These are phyloP conservation scores for Termitomyces sp. DNA, from an alignment of 768 basidiomycete species.

Conservation along the genomic window DNA sequence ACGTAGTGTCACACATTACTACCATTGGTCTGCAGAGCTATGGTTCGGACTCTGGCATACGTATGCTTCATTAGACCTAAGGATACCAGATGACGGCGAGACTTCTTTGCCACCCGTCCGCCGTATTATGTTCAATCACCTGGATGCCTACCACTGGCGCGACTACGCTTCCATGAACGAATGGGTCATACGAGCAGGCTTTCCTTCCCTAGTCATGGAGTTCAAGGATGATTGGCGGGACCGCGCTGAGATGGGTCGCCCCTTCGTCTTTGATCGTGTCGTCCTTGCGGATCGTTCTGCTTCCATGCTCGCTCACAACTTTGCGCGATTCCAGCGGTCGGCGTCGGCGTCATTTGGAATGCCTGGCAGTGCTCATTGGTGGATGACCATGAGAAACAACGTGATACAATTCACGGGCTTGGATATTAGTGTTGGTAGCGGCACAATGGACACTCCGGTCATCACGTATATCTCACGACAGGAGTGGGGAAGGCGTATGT, in stretches of 20 bases:
- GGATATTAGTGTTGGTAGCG: slow-evolving; percentile 35
- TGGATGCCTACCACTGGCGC: slow-evolving; percentile 77
- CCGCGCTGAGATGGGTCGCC: slow-evolving; percentile 59
- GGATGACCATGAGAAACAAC: slow-evolving; percentile 70
- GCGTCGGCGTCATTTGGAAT: slow-evolving; percentile 73
- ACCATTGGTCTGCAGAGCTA: slow-evolving; percentile 90
- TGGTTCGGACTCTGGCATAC: slow-evolving; percentile 92
- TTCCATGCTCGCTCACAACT: slow-evolving; percentile 68
- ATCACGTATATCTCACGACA: slow-evolving; percentile 93
- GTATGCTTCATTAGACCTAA: slow-evolving; percentile 75
- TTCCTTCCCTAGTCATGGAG: slow-evolving; percentile 79
- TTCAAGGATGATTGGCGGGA: slow-evolving; percentile 83
- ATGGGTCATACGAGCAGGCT: slow-evolving; percentile 72
- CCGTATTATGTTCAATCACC: slow-evolving; percentile 71
- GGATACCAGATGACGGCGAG: slow-evolving; percentile 58
- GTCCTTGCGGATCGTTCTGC: slow-evolving; percentile 84
- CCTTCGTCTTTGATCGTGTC: slow-evolving; percentile 83
- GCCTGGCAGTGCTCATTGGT: slow-evolving; percentile 79
- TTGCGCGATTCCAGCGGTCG: slow-evolving; percentile 65
- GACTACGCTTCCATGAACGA: slow-evolving; percentile 93
- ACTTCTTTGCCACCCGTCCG: slow-evolving; percentile 71
- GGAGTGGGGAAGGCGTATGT: slow-evolving; percentile 81
- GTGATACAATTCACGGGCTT: slow-evolving; percentile 70
- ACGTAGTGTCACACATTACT: slow-evolving; percentile 81
- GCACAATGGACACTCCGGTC: slow-evolving; percentile 56